Base-by-base conservation (phyloP, 1,284 basidiomycete genomes). In the Apiotrichum domesticum region DNA sequence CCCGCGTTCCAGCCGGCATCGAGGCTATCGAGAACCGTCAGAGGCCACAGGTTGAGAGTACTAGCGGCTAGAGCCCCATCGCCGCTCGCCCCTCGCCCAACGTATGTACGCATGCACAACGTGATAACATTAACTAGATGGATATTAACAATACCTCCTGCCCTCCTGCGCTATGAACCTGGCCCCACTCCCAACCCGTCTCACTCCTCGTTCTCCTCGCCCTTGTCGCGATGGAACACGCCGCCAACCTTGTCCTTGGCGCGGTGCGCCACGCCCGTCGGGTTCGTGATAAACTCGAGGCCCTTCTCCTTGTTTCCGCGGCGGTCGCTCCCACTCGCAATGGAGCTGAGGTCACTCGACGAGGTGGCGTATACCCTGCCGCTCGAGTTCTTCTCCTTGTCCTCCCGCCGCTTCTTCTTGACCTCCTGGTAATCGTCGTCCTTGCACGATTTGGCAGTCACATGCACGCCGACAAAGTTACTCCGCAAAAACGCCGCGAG, bases 401-500 rank as follows among this genome's bases (percentile, higher is more conserved):
- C 15, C 54, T 57, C 45, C 29, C 40, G 62, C 51, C 73, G 71
- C 29, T 64, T 58, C 49, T 68, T 63, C 63, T 75, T 75, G 55
- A 72, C 70, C 64, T 71, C 64, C 40, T 65, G 58, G 35, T 73
- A 59, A 41, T 76, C 79, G 37, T 84, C 80, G 63, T 89, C 86
- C 56, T 81, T 80, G 52, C 80, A 79, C 59, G 82, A 79, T 66
- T 83, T 77, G 34, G 82, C 83, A 52, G 80, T 68, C 35, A 90
- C 79, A 41, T 68, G 74, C 56, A 88, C 79, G 3, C 84, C 84
- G 13, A 81, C 78, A 67, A 90, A 87, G 69, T 90, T 89, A 64
- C 81, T 79, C 73, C 86, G 60, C 35, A 82, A 69, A 39, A 71
- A 81, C 45, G 68, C 62, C 44, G 74, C 66, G 33, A 81, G 65